Percentiles rank a stretch among this genome's conserved stretches.
phyloP scores from a whole-genome alignment of 345 rosid genomes.

The Pseudoturritis turrita region DNA sequence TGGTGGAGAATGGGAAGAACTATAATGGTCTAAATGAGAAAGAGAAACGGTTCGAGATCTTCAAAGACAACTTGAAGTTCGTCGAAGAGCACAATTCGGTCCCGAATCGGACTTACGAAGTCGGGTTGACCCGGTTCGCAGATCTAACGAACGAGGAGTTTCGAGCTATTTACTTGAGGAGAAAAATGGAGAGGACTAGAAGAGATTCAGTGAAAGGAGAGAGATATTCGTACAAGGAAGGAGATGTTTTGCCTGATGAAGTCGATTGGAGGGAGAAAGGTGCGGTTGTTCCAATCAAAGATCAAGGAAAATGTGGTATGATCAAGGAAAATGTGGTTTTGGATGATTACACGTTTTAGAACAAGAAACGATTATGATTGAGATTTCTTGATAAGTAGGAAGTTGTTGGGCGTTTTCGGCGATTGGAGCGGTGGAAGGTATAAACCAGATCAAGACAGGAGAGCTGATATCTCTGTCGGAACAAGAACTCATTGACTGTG shows the following conservation, averaged over 20 bases:
- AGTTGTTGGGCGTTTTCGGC: slow-evolving; percentile 78
- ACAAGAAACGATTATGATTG: background rate
- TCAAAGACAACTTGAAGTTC: slow-evolving; percentile 50
- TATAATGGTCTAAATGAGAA: slow-evolving; percentile 53
- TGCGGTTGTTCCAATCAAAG: slow-evolving; percentile 38
- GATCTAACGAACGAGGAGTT: slow-evolving; percentile 63
- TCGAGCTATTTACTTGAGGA: slow-evolving; percentile 35
- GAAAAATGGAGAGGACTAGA: background rate
- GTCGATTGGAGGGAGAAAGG: slow-evolving; percentile 51
- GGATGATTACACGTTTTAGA: too few relatives aligned
- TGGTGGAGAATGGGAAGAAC: slow-evolving; percentile 39
- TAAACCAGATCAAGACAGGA: slow-evolving; percentile 57
- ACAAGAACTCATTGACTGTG: slow-evolving; percentile 72
- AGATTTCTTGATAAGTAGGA: slow-evolving; percentile 24
- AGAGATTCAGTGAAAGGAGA: slow-evolving; percentile 1
- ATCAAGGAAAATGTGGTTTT: too few relatives aligned
- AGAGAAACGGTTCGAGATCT: slow-evolving; percentile 50
- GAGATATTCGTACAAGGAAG: slow-evolving; percentile 34
- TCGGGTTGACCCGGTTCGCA: slow-evolving; percentile 58
- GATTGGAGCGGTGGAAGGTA: slow-evolving; percentile 58
- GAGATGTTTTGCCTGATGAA: slow-evolving; percentile 29
- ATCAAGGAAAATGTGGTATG: slow-evolving; percentile 51
- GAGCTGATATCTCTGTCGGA: slow-evolving; percentile 51
- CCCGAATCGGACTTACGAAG: slow-evolving; percentile 30
- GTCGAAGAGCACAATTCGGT: slow-evolving; percentile 44